Conservation (phyloP, 495 filamentous ascomycete genomes). For the Penicillium bialowiezense region DNA sequence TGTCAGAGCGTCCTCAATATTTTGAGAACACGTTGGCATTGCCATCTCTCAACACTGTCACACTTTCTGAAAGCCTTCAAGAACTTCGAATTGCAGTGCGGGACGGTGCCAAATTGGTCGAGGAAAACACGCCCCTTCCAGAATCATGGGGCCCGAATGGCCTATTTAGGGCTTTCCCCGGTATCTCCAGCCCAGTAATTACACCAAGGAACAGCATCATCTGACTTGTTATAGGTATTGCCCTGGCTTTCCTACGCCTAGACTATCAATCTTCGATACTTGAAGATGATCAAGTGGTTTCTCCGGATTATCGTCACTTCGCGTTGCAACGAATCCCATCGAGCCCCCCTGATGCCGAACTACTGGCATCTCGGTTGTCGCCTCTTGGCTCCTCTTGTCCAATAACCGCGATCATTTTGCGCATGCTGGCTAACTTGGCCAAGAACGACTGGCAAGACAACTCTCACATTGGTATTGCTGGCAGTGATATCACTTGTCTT, state of each 20-base stretch:
- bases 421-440: slow-evolving; percentile 19
- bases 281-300: not conserved
- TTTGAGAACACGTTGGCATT: slow-evolving; percentile 22
- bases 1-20: slow-evolving; percentile 29
- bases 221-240: slow-evolving; percentile 28
- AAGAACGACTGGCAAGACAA: slow-evolving; percentile 6
- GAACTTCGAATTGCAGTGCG: slow-evolving; percentile 30
- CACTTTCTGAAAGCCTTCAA: slow-evolving; percentile 17
- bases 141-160: slow-evolving; percentile 26
- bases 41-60: slow-evolving; percentile 11
- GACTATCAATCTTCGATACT: slow-evolving; percentile 30
- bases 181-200: slow-evolving; percentile 12
- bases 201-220: not conserved
- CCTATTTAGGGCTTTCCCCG: slow-evolving; percentile 28
- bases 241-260: slow-evolving; percentile 37
- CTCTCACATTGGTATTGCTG: slow-evolving; percentile 10
- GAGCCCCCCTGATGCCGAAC: slow-evolving; percentile 23
- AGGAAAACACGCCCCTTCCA: slow-evolving; percentile 18
- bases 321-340: slow-evolving; percentile 30
- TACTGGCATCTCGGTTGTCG: slow-evolving; percentile 30
- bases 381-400: slow-evolving; percentile 31
- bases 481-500: slow-evolving; percentile 27
- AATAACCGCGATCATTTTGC: slow-evolving; percentile 24
- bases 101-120: slow-evolving; percentile 26
- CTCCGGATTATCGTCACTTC: slow-evolving; percentile 23